Evolutionary conservation across 2,329 filamentous ascomycete species (phyloP).

Genomic region (Aspergillus brunneoviolaceus): DNA sequence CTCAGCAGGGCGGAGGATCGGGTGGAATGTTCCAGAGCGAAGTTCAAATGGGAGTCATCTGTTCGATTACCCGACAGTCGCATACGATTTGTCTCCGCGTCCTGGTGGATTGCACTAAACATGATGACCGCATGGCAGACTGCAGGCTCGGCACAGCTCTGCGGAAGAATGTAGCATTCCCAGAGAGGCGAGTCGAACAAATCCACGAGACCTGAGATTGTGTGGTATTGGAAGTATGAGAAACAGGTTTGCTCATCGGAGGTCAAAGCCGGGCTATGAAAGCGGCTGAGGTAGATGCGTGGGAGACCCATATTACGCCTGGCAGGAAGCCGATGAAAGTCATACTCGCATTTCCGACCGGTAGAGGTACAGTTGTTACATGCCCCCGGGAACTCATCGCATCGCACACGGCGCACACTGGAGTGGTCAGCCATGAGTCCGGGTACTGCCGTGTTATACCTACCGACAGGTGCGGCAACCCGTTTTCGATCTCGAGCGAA

Average conservation of each 20-base stretch:
- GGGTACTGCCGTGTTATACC: background rate
- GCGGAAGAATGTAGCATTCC: background rate
- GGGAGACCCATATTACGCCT: background rate
- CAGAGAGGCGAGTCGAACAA: background rate
- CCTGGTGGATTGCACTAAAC: background rate
- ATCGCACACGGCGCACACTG: background rate
- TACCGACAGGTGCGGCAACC: conserved; percentile 4
- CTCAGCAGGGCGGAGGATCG: background rate
- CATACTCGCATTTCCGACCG: background rate
- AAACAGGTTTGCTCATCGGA: background rate
- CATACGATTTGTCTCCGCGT: background rate
- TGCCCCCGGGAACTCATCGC: background rate
- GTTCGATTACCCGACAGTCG: background rate
- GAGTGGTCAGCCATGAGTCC: background rate
- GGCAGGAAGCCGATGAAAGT: background rate
- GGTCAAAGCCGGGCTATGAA: background rate
- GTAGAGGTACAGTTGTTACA: background rate
- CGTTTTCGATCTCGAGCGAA: background rate
- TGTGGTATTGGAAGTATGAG: background rate
- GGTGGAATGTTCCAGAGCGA: background rate
- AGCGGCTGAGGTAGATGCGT: background rate
- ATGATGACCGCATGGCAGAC: background rate
- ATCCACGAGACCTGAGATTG: background rate
- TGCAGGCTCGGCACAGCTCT: background rate
- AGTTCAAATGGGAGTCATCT: background rate